phyloP scores from a whole-genome alignment of 371 early-diverging fungal species.

The Amoeboaphelidium occidentale region DNA sequence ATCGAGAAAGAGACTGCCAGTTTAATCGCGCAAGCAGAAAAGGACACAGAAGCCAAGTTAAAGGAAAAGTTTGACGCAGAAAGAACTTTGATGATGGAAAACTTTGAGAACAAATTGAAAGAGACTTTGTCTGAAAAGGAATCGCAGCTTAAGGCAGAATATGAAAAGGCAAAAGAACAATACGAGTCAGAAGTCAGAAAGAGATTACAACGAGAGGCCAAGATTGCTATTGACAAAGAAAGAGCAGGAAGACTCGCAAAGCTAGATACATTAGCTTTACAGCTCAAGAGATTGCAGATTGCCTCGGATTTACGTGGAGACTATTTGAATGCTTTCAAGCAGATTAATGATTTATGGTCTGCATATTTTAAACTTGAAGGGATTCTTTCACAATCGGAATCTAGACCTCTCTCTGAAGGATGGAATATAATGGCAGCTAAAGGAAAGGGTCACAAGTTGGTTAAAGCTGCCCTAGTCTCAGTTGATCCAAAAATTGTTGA shows the following conservation, averaged over 20 bases:
- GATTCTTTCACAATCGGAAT: too few species aligned
- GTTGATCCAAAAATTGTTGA: conserved; percentile 31
- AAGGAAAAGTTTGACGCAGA: too few species aligned
- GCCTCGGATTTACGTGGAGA: too few species aligned
- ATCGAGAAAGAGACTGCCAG: too few species aligned
- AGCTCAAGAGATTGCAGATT: conserved; percentile 48
- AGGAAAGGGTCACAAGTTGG: conserved; percentile 37
- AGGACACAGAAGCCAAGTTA: too few species aligned
- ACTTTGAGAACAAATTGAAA: conserved; percentile 14
- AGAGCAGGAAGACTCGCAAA: conserved; percentile 67
- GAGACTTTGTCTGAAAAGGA: conserved; percentile 11
- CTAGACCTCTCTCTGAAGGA: too few species aligned
- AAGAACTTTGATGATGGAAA: too few species aligned
- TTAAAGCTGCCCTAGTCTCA: conserved; percentile 31
- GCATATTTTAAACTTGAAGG: too few species aligned
- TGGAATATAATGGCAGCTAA: conserved; percentile 20
- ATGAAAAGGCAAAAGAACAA: conserved; percentile 6
- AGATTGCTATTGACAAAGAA: conserved; percentile 58
- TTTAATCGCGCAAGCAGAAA: too few species aligned
- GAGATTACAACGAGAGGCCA: conserved; percentile 33
- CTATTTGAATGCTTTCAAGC: too few species aligned
- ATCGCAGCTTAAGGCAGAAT: conserved; percentile 5
- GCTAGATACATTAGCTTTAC: conserved; percentile 45
- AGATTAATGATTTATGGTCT: too few species aligned
- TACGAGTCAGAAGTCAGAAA: conserved; percentile 21